Evolutionary conservation across 2,329 filamentous ascomycete species (phyloP).

Genomic region (Fusarium tuaranense): DNA sequence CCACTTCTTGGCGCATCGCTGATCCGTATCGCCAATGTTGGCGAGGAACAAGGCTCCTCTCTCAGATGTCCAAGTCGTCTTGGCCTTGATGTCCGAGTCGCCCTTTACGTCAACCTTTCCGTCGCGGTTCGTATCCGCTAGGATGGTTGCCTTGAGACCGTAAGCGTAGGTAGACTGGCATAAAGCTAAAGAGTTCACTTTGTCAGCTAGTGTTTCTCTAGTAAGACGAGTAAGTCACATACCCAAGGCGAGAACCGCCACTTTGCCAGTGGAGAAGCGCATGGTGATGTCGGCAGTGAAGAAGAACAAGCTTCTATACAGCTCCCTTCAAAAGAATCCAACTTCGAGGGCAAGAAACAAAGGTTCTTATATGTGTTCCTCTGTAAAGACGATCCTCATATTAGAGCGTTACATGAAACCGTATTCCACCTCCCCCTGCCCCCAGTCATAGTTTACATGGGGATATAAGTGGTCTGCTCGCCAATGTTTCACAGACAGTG

Average conservation of each 20-base stretch:
- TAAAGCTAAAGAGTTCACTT: slow-evolving; percentile 3
- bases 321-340: background rate
- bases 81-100: slow-evolving; percentile 36
- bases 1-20: slow-evolving; percentile 44
- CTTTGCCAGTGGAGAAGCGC: slow-evolving; percentile 6
- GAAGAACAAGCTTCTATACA: background rate
- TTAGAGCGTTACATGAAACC: background rate
- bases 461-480: background rate
- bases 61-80: slow-evolving; percentile 37
- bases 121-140: slow-evolving; percentile 54
- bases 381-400: background rate
- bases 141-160: slow-evolving; percentile 33
- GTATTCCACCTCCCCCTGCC: background rate
- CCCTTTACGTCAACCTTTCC: slow-evolving; percentile 43
- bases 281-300: slow-evolving; percentile 1
- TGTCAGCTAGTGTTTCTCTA: background rate
- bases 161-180: slow-evolving; percentile 11
- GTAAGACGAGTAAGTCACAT: background rate
- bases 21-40: slow-evolving; percentile 50
- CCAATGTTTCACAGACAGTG: background rate
- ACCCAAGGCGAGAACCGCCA: slow-evolving; percentile 17
- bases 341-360: background rate
- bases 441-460: background rate
- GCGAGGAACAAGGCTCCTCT: slow-evolving; percentile 52
- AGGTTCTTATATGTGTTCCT: background rate